These are phyloP conservation scores for Termitomyces sp. DNA, from an alignment of 768 basidiomycete species.

Conservation along the genomic window DNA sequence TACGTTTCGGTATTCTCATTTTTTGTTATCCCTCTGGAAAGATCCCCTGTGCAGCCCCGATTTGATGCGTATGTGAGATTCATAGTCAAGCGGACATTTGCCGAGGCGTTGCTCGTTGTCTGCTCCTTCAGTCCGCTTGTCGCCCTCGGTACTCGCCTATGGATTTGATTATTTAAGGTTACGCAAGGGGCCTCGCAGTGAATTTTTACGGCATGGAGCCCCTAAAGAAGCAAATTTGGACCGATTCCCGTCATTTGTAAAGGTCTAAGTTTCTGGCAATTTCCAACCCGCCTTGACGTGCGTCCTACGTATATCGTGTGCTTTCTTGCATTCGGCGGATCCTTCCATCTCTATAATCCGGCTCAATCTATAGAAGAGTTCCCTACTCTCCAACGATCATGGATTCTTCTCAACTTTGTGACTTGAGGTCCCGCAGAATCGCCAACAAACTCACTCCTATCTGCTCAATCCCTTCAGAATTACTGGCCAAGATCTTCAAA, in stretches of 20 bases:
- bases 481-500: slow-evolving; percentile 28
- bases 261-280: background rate
- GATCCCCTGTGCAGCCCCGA: background rate
- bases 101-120: background rate
- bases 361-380: background rate
- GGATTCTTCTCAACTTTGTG: background rate
- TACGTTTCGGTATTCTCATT: background rate
- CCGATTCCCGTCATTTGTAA: background rate
- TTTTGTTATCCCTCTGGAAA: background rate
- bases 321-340: background rate
- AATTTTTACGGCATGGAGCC: slow-evolving; percentile 1
- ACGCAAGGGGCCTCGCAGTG: background rate
- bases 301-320: background rate
- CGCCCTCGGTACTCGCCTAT: background rate
- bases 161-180: background rate
- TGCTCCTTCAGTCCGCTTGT: background rate
- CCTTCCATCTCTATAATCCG: background rate
- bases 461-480: slow-evolving; percentile 23
- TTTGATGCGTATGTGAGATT: background rate
- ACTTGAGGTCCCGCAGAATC: background rate
- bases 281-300: background rate
- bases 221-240: background rate
- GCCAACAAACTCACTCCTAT: slow-evolving; percentile 12
- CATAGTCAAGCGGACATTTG: background rate
- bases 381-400: background rate